Evolutionary conservation across 2,329 filamentous ascomycete species (phyloP).

Genomic region (Microsporum ferrugineum): DNA sequence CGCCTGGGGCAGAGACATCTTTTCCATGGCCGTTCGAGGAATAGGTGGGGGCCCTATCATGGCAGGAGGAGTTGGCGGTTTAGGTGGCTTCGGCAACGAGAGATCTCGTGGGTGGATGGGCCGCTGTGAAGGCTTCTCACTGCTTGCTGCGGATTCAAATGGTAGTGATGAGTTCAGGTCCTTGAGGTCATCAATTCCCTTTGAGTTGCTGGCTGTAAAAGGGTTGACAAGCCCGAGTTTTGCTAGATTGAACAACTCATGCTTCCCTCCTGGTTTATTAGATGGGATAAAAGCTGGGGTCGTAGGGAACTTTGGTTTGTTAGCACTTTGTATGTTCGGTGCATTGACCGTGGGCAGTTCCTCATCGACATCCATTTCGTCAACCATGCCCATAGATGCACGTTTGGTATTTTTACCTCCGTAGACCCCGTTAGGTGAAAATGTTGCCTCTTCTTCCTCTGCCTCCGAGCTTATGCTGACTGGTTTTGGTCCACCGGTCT

Average conservation of each 20-base stretch:
- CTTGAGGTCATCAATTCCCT: constrained; percentile 42
- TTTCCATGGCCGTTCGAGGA: not conserved
- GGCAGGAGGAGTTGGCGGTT: constrained; percentile 34
- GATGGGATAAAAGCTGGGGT: not conserved
- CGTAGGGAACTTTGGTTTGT: not conserved
- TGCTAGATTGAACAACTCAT: constrained; percentile 35
- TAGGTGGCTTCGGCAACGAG: constrained; percentile 42
- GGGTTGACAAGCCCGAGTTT: constrained; percentile 42
- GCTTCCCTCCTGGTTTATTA: constrained; percentile 4
- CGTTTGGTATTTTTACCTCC: not conserved
- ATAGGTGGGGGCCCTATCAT: constrained; percentile 2
- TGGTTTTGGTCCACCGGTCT: constrained; percentile 22
- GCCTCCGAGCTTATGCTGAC: constrained; percentile 30
- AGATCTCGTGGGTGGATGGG: constrained; percentile 30
- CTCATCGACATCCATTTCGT: constrained; percentile 40
- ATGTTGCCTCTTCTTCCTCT: constrained; percentile 27
- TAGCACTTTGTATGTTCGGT: not conserved
- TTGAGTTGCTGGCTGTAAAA: constrained; percentile 35
- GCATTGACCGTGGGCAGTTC: constrained; percentile 18
- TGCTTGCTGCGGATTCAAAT: constrained; percentile 45
- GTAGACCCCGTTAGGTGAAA: constrained; percentile 16
- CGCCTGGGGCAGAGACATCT: constrained; percentile 29
- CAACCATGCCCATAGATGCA: constrained; percentile 16
- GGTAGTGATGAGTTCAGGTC: constrained; percentile 46
- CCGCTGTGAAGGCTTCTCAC: constrained; percentile 21